Evolutionary conservation across 129 eudicot species (phyloP), one percentile per base, ranked within the genome.

Genomic region (Flaveria robusta): DNA sequence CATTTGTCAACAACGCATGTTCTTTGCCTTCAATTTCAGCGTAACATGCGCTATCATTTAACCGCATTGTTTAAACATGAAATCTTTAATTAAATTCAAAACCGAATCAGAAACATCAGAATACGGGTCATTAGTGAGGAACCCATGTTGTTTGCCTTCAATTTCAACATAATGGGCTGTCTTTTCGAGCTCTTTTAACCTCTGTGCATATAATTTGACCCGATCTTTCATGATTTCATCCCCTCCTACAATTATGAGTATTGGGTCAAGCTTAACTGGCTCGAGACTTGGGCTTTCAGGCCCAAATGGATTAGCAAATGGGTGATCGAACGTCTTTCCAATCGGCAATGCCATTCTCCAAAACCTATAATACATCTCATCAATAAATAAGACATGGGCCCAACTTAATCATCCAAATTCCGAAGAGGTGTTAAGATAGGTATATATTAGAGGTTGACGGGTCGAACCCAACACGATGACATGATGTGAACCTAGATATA

Each of bases 301-400:
- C 24, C 96, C 98, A 49, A 93, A 90, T 34, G 98, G 98, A 70
- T 93, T 93, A 22, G 98, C 96, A 47, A 77, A 70, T 11, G 98
- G 96, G 29, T 93, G 83, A 76, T 90, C 98, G 14, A 73, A 37
- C 13, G 80, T 85, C 20, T 34, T 42, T 12, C 96, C 98, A 14
- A 20, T 41, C 3, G 98, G 96, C 34, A 93, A 45, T 56, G 96
- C 78, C 68, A 93, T 75, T 75, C 98, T 90, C 98, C 98, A 93
- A 75, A 93, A 93, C 81, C 98, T 92, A 24, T 20, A 8, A 12
- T 0, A n/a, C 11, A 19, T 54, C 62, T 54, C 27, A 22, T 56
- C 14, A 47, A 47, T 46, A 46, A 16, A 50, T 26, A 11, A 58
- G 5, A 55, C 63, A 55, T 55, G 14, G 27, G 24, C 23, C 26